Conservation (phyloP, 148 eudicot species). For the Silene conica region DNA sequence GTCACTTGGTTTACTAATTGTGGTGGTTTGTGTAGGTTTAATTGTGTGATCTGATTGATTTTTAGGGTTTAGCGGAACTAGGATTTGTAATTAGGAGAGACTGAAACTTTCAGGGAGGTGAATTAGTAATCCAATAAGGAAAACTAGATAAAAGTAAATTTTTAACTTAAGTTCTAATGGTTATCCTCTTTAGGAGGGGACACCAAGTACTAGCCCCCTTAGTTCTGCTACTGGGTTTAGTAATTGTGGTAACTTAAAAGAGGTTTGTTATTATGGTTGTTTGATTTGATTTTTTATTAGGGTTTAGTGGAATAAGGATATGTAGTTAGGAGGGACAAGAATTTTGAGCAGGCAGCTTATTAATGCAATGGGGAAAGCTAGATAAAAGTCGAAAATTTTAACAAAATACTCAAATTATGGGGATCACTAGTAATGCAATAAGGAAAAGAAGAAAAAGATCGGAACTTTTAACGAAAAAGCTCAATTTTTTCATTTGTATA, state of each 20-base stretch:
- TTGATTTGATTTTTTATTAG: neutral
- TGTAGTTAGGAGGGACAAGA: neutral
- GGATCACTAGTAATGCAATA: too few species aligned
- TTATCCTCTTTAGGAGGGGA: too few species aligned
- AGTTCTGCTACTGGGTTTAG: conserved; percentile 29
- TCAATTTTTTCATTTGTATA: neutral
- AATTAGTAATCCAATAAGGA: too few species aligned
- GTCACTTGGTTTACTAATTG: neutral
- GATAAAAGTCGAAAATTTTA: too few species aligned
- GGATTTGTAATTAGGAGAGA: neutral
- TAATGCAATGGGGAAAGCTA: too few species aligned
- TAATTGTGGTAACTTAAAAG: neutral
- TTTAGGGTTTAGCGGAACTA: neutral
- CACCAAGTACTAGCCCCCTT: too few species aligned
- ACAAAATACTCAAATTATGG: too few species aligned
- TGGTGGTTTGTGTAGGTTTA: neutral
- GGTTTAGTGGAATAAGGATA: neutral
- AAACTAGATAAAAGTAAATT: too few species aligned
- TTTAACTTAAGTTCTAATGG: too few species aligned
- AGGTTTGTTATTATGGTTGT: conserved; percentile 1
- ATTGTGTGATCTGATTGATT: neutral
- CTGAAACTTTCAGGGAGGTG: too few species aligned
- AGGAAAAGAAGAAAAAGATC: neutral
- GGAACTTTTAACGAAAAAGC: neutral
- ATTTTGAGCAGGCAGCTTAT: too few species aligned